Evolutionary conservation across 176 grass and related monocot genomes (phyloP), one percentile per base, ranked within the genome.

Genomic region (Saccharum spontaneum): DNA sequence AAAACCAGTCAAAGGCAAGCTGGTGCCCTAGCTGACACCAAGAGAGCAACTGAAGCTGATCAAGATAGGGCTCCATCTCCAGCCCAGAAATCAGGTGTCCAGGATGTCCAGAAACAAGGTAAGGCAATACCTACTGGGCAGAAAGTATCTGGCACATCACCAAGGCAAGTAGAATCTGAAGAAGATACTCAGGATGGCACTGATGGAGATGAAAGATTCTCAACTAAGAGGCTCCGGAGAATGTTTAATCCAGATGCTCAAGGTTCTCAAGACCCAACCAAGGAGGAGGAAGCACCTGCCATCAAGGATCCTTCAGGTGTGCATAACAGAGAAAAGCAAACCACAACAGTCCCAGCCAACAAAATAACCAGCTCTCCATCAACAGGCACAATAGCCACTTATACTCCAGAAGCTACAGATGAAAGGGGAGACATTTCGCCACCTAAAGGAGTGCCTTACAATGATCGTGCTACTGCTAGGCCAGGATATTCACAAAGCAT

Each of bases 181-280:
- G 76, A 79, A 75, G 82, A 67, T 26, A 26, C 38, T 63, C 14
- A 39, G 5, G 33, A 38, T 74, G 38, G 23, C 46, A 89, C 10
- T 2, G 34, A 11, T 69, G 89, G 70, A 45, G 36, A 64, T 52
- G 79, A 69, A 26, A 86, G 68, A 78, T 90, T 90, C 75, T 73
- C 67, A 5, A 87, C 80, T 7, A 48, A 79, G 80, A 83, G 84
- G 75, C 89, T 90, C 46, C 41, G 75, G 13, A 67, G 44, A 73
- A 74, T 90, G 79, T 2, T 90, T 17, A 18, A 83, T 69, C 64
- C 79, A 64, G 38, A 83, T 30, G 64, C 33, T 34, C 71, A 23
- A 13, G 81, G 43, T 73, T 84, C 77, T 54, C 75, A 73, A 73
- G 49, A 26, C 46, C 68, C 75, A 67, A 15, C 17, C 38, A 76